Evolutionary conservation across 192 early-diverging fungal species (phyloP).

Genomic region (Backusella tarrabulga): DNA sequence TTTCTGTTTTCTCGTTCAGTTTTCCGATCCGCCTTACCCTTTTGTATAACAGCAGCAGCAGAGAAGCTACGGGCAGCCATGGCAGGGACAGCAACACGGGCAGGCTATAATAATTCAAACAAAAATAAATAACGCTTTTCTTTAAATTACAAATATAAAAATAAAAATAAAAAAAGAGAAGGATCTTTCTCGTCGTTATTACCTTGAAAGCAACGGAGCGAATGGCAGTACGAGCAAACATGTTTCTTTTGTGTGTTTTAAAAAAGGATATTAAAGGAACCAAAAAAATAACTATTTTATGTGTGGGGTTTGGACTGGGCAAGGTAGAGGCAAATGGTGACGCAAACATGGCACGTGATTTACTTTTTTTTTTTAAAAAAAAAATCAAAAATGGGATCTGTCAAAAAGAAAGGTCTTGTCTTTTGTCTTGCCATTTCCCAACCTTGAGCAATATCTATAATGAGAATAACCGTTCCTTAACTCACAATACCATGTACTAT

Average conservation of each 20-base stretch:
- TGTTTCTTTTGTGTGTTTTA: not conserved
- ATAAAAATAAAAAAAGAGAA: not conserved
- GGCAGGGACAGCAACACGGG: slow-evolving; percentile 44
- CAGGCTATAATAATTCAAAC: slow-evolving; percentile 4
- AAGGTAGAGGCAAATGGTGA: not conserved
- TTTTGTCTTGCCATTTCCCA: too few species aligned
- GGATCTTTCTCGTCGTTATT: not conserved
- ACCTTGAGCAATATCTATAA: too few species aligned
- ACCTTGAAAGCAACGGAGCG: slow-evolving; percentile 24
- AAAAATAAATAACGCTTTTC: not conserved
- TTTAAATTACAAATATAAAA: not conserved
- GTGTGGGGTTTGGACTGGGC: not conserved
- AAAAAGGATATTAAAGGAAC: slow-evolving; percentile 8
- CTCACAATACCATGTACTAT: too few species aligned
- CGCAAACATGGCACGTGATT: not conserved
- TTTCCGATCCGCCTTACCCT: slow-evolving; percentile 33
- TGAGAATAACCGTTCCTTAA: too few species aligned
- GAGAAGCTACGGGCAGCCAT: slow-evolving; percentile 55
- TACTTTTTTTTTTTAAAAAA: not conserved
- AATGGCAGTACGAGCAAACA: slow-evolving; percentile 23
- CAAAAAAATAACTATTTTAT: not conserved
- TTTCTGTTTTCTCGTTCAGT: not conserved
- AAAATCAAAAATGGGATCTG: not conserved
- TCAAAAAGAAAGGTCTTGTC: not conserved
- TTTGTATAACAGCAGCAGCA: slow-evolving; percentile 45